Conservation (phyloP, 306 rosid species). For the Alnus rubra region DNA sequence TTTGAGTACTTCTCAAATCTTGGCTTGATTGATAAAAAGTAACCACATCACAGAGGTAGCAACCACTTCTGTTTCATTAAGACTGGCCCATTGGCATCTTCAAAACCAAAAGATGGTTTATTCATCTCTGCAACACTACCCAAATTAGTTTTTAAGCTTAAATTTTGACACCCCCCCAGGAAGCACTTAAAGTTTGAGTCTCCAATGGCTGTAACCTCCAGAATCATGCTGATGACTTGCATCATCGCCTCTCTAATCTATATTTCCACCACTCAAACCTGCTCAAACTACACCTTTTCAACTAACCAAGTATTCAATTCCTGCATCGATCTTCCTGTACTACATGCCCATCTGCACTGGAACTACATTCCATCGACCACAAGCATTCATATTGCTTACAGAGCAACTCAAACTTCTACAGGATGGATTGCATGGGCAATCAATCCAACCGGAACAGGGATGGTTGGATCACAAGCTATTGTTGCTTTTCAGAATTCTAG, state of each 20-base stretch:
- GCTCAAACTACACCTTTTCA: slow-evolving; percentile 17
- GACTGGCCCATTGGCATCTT: too few relatives aligned
- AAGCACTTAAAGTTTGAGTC: background rate
- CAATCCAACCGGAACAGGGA: background rate
- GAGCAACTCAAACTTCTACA: slow-evolving; percentile 13
- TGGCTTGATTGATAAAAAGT: background rate
- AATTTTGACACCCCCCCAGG: background rate
- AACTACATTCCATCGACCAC: slow-evolving; percentile 32
- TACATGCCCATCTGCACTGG: slow-evolving; percentile 28
- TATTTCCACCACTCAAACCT: slow-evolving; percentile 12
- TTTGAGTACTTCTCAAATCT: background rate
- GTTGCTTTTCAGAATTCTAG: slow-evolving; percentile 7
- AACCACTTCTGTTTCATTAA: too few relatives aligned
- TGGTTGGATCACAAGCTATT: background rate
- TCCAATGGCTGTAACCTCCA: slow-evolving; percentile 7
- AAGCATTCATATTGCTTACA: slow-evolving; percentile 14
- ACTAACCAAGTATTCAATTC: slow-evolving; percentile 12
- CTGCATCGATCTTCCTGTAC: slow-evolving; percentile 23
- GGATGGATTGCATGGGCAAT: slow-evolving; percentile 15
- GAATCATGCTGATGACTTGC: background rate
- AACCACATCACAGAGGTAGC: too few relatives aligned
- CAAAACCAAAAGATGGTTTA: too few relatives aligned
- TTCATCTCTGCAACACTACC: background rate
- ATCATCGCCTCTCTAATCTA: background rate
- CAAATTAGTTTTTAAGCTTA: background rate